Conservation (phyloP, 768 basidiomycete genomes). For the Cystobasidium onofrii region DNA sequence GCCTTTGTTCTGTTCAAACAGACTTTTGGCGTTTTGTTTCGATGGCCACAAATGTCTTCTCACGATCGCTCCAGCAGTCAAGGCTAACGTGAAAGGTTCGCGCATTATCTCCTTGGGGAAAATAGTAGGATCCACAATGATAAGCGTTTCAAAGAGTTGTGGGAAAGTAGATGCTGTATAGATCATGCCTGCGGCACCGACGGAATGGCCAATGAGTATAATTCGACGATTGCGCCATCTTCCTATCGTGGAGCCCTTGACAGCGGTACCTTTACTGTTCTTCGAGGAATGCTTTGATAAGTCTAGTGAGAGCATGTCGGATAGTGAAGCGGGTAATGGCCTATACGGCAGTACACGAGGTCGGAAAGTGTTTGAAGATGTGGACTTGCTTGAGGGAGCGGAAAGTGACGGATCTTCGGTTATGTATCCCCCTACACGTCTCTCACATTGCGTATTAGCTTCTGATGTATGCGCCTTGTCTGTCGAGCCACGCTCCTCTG, state of each 20-base stretch:
- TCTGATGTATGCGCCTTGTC: neutral
- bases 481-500: neutral
- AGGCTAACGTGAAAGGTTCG: conserved; percentile 52
- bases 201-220: conserved; percentile 70
- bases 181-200: conserved; percentile 69
- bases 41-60: conserved; percentile 61
- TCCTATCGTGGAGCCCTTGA: neutral
- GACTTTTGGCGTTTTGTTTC: conserved; percentile 57
- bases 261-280: neutral
- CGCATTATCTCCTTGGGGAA: conserved; percentile 42
- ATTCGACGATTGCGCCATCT: conserved; percentile 44
- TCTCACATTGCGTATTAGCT: neutral
- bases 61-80: conserved; percentile 53
- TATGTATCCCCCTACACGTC: conserved; percentile 7
- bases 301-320: neutral
- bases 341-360: neutral
- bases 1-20: conserved; percentile 51
- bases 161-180: conserved; percentile 44
- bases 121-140: conserved; percentile 56
- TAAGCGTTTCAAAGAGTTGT: conserved; percentile 44
- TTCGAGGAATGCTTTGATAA: neutral
- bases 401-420: conserved; percentile 1
- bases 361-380: conserved; percentile 26
- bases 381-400: neutral
- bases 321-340: neutral